Evolutionary conservation across 2,329 filamentous ascomycete genomes (phyloP).

Genomic region (Rasamsonia emersonii): DNA sequence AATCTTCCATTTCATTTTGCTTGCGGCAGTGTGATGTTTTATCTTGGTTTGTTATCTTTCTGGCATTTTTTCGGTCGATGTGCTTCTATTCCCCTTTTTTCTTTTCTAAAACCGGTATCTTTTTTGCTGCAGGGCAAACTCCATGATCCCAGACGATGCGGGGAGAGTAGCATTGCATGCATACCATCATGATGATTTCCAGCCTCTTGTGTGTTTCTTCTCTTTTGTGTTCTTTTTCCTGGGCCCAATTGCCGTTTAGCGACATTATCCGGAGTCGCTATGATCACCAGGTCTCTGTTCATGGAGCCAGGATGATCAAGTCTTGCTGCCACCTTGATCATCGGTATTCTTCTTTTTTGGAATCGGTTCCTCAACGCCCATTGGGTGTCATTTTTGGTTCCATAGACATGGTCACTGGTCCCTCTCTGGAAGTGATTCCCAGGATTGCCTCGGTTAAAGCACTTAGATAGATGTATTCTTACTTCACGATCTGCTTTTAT

Average conservation of each 20-base stretch:
- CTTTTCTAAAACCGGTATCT: not conserved
- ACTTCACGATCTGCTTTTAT: no score
- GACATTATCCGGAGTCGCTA: no score
- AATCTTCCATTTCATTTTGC: constrained; percentile 5
- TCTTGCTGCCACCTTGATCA: not conserved
- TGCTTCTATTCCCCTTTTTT: constrained; percentile 9
- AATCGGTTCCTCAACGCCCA: no score
- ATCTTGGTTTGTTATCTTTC: constrained; percentile 4
- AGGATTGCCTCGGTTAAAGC: constrained; percentile 6
- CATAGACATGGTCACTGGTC: no score
- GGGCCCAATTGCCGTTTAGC: no score
- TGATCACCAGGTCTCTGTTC: no score
- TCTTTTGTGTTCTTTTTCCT: constrained; percentile 1
- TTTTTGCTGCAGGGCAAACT: no score
- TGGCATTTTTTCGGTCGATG: constrained; percentile 9
- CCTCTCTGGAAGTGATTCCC: constrained; percentile 1
- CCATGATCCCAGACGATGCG: no score
- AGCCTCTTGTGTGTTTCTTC: constrained; percentile 5
- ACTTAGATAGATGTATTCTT: constrained; percentile 28
- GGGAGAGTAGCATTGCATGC: no score
- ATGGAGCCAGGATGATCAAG: not conserved
- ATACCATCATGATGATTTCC: not conserved
- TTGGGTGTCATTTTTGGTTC: no score
- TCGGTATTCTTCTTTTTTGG: not conserved
- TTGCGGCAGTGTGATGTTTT: constrained; percentile 1